Conservation (phyloP, 139 green algal genomes). For the Chlamydomonas sp. region DNA sequence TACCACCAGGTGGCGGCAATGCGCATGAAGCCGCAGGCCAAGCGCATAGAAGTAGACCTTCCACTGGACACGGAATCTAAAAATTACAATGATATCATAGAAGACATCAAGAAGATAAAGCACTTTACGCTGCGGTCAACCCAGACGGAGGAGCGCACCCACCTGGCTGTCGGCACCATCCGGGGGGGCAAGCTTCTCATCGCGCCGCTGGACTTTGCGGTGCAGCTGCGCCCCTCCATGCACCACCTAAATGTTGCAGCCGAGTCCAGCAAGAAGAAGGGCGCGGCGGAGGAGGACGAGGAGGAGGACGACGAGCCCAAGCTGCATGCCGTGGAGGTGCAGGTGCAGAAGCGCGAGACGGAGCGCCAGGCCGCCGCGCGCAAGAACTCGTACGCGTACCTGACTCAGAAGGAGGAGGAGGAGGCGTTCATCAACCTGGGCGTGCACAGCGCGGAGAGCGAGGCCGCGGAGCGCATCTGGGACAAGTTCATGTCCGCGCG, state of each 20-base stretch:
- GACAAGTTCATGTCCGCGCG: slow-evolving; percentile 34
- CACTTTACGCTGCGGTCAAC: slow-evolving; percentile 65
- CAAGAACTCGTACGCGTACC: slow-evolving; percentile 57
- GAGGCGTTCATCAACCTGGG: slow-evolving; percentile 47
- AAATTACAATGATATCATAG: slow-evolving; percentile 73
- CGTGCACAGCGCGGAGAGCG: slow-evolving; percentile 34
- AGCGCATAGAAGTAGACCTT: slow-evolving; percentile 69
- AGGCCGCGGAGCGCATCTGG: slow-evolving; percentile 26
- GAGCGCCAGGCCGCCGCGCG: slow-evolving; percentile 75
- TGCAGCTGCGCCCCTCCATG: slow-evolving; percentile 86
- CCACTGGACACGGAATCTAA: slow-evolving; percentile 64
- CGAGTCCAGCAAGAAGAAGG: background rate
- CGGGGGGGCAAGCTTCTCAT: slow-evolving; percentile 77
- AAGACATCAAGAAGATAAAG: slow-evolving; percentile 51
- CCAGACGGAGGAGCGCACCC: slow-evolving; percentile 49
- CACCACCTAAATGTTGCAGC: slow-evolving; percentile 67
- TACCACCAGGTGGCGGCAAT: slow-evolving; percentile 57
- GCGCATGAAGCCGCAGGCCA: slow-evolving; percentile 72
- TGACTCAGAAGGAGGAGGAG: slow-evolving; percentile 59
- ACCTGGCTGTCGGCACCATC: slow-evolving; percentile 68
- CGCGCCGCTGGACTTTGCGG: slow-evolving; percentile 76
- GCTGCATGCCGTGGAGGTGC: slow-evolving; percentile 59
- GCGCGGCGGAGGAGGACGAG: slow-evolving; percentile 39
- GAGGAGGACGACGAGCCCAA: slow-evolving; percentile 54
- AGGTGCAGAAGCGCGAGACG: slow-evolving; percentile 83